Base-by-base conservation (phyloP, 805 yeast species). In the Starmerella bombi region DNA sequence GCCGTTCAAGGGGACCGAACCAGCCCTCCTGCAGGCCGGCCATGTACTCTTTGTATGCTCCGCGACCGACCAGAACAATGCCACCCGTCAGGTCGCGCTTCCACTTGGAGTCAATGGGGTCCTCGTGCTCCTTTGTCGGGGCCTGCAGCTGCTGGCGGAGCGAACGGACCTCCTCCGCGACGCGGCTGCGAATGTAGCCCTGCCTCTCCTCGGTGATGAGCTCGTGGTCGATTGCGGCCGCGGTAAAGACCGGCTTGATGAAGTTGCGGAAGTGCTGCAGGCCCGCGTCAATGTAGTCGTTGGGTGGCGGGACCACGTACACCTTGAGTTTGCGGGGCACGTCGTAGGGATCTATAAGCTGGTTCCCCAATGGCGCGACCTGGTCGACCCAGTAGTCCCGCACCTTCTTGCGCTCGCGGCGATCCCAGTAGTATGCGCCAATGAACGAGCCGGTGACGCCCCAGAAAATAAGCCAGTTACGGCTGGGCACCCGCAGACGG, bases 221-320 rank as follows among this genome's bases (percentile, higher is more conserved):
- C 42, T 83, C 91, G 54, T 70, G 85, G 59, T 88, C 96, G 19
- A 86, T 62, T 3, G 93, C 93, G 6, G 83, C 79, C 3, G 93
- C 70, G 49, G 79, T 81, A 50, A 88, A 63, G 2, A 86, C 68
- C 1, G 98, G 98, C 61, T 88, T 88, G 49, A 84, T 70, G 55
- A 72, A 85, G 39, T 77, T 73, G 49, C 83, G 71, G 67, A 86
- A 83, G 40, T 81, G 71, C 45, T 70, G 72, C 59, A 80, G 55
- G 9, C 88, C 74, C 42, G 75, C 78, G 32, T 77, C 91, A 36
- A 88, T 61, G 51, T 74, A 82, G 57, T 88, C 96, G 53, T 82
- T 81, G 17, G 98, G 97, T 7, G 97, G 96, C n/a, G 98, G 98
- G 0, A 94, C 93, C 42, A 86, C 71, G 57, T 77, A 86, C 1